phyloP scores from a whole-genome alignment of 2,329 filamentous ascomycete species.

The Penicillium psychrosexuale region DNA sequence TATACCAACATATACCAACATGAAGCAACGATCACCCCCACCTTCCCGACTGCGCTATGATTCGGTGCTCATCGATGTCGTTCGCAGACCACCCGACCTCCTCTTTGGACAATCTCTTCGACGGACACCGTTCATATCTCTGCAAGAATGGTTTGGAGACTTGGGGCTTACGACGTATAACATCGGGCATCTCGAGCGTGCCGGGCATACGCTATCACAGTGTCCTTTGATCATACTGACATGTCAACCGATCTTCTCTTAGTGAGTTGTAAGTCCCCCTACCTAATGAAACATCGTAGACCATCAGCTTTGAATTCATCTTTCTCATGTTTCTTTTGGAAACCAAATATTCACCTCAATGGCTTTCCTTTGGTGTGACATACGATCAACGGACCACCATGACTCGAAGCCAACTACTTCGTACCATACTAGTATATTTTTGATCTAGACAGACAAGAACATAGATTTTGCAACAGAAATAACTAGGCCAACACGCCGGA shows the following conservation, averaged over 20 bases:
- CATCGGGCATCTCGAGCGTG: not conserved
- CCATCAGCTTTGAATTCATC: not conserved
- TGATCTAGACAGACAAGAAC: slow-evolving; percentile 1
- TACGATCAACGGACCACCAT: not conserved
- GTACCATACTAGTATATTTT: not conserved
- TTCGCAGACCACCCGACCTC: not conserved
- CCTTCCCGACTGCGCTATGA: not conserved
- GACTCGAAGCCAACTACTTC: not conserved
- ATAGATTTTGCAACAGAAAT: slow-evolving; percentile 11
- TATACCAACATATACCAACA: not conserved
- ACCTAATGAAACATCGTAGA: not conserved
- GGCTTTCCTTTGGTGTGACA: not conserved
- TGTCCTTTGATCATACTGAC: not conserved
- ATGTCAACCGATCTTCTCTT: not conserved
- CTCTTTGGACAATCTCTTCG: not conserved
- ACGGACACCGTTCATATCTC: not conserved
- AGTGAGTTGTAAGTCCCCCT: not conserved
- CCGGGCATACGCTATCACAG: not conserved
- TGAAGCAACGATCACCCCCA: not conserved
- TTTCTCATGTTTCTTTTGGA: too few species aligned
- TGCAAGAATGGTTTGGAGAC: too few species aligned
- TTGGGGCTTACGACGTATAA: not conserved
- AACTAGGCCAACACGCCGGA: slow-evolving; percentile 7
- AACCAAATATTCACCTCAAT: not conserved
- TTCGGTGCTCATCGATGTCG: not conserved